These are phyloP conservation scores for Madurella mycetomatis DNA, from an alignment of 2,329 filamentous ascomycete species.

Conservation along the genomic window DNA sequence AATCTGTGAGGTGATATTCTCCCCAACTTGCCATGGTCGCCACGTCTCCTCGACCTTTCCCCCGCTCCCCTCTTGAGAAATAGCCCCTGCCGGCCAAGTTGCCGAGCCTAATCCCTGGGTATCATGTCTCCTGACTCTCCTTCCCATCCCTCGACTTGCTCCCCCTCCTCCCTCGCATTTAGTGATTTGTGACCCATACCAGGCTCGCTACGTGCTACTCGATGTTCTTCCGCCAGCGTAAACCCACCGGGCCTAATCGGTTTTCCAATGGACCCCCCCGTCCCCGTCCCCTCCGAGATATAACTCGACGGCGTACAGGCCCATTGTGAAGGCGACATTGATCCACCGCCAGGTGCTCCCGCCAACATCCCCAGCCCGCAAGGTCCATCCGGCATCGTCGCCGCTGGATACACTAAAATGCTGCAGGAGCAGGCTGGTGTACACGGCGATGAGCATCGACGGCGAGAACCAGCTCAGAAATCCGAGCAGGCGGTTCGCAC, in stretches of 20 bases:
- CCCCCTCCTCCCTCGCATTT: neutral
- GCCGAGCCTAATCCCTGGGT: constrained; percentile 9
- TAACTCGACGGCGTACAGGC: constrained; percentile 82
- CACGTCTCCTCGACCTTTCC: no score
- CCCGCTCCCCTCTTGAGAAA: neutral
- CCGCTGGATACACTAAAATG: constrained; percentile 77
- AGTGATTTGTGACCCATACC: neutral
- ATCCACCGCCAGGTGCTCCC: constrained; percentile 92
- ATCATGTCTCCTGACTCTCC: constrained; percentile 4
- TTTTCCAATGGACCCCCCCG: constrained; percentile 81
- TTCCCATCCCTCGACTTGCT: neutral
- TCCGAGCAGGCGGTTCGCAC: constrained; percentile 72
- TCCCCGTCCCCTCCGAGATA: constrained; percentile 83
- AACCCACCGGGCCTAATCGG: constrained; percentile 57
- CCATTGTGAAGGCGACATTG: constrained; percentile 85
- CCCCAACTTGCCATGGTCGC: neutral
- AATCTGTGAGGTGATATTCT: neutral
- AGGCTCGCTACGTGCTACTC: neutral
- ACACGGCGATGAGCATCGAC: constrained; percentile 90
- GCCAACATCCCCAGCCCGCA: constrained; percentile 74
- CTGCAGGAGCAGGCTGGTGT: constrained; percentile 91
- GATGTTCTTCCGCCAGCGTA: neutral
- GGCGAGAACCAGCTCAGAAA: constrained; percentile 92
- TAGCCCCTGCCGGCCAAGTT: neutral
- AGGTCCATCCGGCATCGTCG: constrained; percentile 69